Conservation (phyloP, 495 filamentous ascomycete species). For the Evansstolkia leycettana region DNA sequence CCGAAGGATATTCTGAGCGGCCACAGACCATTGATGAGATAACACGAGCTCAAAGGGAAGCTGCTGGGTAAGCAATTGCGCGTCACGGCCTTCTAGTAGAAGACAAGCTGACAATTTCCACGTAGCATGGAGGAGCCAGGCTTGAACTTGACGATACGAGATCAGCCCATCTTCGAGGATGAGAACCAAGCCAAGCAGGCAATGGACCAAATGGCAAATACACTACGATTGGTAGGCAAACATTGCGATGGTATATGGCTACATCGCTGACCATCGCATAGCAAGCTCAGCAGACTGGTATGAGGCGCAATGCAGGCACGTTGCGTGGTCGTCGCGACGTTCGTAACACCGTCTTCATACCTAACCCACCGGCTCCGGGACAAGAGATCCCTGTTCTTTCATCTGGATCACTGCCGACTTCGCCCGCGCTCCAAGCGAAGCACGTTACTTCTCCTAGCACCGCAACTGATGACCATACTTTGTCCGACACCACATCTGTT, state of each 20-base stretch:
- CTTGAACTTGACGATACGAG: constrained; percentile 85
- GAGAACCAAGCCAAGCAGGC: constrained; percentile 79
- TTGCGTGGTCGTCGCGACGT: constrained; percentile 84
- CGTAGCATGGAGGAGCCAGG: constrained; percentile 51
- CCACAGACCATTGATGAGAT: constrained; percentile 64
- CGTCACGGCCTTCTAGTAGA: not conserved
- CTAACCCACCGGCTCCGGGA: constrained; percentile 31
- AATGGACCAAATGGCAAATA: constrained; percentile 82
- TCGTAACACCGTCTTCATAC: constrained; percentile 74
- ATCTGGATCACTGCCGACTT: constrained; percentile 11
- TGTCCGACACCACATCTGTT: constrained; percentile 86
- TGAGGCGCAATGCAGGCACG: constrained; percentile 58
- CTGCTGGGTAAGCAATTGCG: constrained; percentile 38
- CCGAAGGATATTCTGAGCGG: constrained; percentile 57
- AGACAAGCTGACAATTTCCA: constrained; percentile 11
- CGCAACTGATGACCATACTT: constrained; percentile 41
- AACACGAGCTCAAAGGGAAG: constrained; percentile 69
- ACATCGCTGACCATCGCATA: constrained; percentile 19
- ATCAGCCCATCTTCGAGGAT: constrained; percentile 88
- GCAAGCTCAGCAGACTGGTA: constrained; percentile 42
- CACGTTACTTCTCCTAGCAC: constrained; percentile 33
- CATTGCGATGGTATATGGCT: not conserved
- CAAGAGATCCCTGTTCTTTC: constrained; percentile 13
- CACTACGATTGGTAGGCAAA: constrained; percentile 51
- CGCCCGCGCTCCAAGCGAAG: constrained; percentile 24